These are phyloP conservation scores for Gracilariopsis chorda DNA, from an alignment of 23 red algal species.

Conservation along the genomic window DNA sequence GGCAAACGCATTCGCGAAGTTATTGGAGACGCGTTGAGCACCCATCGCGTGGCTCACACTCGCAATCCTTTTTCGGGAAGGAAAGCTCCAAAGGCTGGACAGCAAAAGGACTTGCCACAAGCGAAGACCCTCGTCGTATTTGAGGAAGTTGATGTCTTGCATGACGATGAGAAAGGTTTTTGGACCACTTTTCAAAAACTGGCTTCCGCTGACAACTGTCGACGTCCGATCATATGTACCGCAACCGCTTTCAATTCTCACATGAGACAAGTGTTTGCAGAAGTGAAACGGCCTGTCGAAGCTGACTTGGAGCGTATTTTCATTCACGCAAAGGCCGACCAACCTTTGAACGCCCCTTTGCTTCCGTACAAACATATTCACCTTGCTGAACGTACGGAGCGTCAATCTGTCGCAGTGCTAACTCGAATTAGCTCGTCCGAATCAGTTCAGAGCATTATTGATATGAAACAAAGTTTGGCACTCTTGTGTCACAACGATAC, in stretches of 20 bases:
- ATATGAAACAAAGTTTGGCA: conserved; percentile 3
- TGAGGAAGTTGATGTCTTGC: conserved; percentile 67
- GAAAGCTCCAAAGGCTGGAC: not conserved
- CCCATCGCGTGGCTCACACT: conserved; percentile 33
- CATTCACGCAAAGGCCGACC: conserved; percentile 12
- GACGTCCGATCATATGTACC: conserved; percentile 48
- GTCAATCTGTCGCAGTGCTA: conserved; percentile 36
- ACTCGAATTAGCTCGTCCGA: conserved; percentile 3
- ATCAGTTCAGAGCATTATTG: not conserved
- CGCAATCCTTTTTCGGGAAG: not conserved
- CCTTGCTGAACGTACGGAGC: conserved; percentile 12
- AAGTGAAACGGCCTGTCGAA: not conserved
- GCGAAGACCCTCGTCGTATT: conserved; percentile 62
- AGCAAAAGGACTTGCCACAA: not conserved
- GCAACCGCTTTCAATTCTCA: conserved; percentile 41
- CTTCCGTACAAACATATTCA: conserved; percentile 22
- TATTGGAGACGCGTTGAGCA: conserved; percentile 44
- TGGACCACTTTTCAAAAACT: conserved; percentile 54
- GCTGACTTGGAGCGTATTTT: conserved; percentile 27
- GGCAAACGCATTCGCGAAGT: conserved; percentile 51
- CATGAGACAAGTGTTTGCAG: conserved; percentile 40
- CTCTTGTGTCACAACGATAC: conserved; percentile 8
- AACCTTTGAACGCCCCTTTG: not conserved
- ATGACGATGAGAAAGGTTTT: conserved; percentile 77
- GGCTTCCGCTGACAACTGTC: conserved; percentile 2